A percentile compares a stretch with the other conserved stretches of the same genome.
Conservation (phyloP, 139 green algal species). For the Closterium sp. region DNA sequence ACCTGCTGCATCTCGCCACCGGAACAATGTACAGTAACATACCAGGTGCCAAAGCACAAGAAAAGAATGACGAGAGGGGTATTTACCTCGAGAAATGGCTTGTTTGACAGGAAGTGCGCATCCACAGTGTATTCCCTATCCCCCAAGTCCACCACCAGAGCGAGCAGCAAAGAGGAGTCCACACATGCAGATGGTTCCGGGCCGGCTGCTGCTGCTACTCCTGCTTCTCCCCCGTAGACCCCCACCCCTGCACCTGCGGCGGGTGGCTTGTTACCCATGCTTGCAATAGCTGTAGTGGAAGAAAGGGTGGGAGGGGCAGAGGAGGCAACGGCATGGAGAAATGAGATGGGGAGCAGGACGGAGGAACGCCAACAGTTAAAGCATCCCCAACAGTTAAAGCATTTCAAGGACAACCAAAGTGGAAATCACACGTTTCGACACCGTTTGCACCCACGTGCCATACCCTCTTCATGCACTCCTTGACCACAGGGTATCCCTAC, state of each 20-base stretch:
- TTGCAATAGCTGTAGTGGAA: not conserved
- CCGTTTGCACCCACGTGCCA: too few species aligned
- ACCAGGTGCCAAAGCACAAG: not conserved
- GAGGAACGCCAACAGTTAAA: too few species aligned
- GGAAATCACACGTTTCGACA: too few species aligned
- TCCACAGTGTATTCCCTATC: not conserved
- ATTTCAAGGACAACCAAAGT: too few species aligned
- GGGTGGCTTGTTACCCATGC: not conserved
- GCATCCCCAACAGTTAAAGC: too few species aligned
- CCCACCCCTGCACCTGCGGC: not conserved
- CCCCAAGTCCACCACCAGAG: not conserved
- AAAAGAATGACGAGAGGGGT: too few species aligned
- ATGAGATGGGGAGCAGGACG: too few species aligned
- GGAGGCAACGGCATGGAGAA: not conserved
- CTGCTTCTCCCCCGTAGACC: not conserved
- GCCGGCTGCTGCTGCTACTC: not conserved
- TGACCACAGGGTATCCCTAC: too few species aligned
- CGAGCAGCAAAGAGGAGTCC: not conserved
- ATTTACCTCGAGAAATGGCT: not conserved
- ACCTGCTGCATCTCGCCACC: too few species aligned
- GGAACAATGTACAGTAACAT: not conserved
- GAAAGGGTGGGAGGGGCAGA: not conserved
- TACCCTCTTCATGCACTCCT: too few species aligned
- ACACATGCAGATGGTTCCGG: not conserved
- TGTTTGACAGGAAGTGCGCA: not conserved